phyloP scores from a whole-genome alignment of 2,329 filamentous ascomycete species.

The Didymella pomorum region DNA sequence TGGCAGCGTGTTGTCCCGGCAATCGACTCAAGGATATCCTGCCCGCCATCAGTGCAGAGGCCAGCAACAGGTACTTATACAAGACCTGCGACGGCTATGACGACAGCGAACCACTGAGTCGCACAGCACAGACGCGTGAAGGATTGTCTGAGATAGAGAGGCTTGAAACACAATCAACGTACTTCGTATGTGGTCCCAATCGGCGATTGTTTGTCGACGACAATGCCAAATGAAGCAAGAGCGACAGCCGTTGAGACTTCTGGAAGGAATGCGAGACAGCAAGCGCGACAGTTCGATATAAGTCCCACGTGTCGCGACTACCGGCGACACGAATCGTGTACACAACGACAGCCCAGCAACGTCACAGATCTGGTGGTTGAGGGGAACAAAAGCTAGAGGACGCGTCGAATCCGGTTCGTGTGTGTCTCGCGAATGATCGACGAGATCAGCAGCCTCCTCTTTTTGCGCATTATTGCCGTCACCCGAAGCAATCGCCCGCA shows the following conservation, averaged over 20 bases:
- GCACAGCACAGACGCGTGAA: not conserved
- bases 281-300: conserved; percentile 11
- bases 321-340: not conserved
- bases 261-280: conserved; percentile 13
- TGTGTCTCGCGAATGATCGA: conserved; percentile 25
- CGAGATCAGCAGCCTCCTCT: conserved; percentile 31
- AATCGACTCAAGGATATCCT: not conserved
- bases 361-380: not conserved
- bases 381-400: not conserved
- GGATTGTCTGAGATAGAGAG: conserved; percentile 8
- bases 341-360: not conserved
- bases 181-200: conserved; percentile 3
- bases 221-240: conserved; percentile 7
- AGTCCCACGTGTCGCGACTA: conserved; percentile 2
- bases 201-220: conserved; percentile 10
- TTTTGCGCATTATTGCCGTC: conserved; percentile 21
- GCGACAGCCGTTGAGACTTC: conserved; percentile 16
- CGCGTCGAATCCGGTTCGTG: conserved; percentile 23
- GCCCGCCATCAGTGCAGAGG: not conserved
- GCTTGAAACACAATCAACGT: conserved; percentile 9
- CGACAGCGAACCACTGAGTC: not conserved
- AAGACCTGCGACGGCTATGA: conserved; percentile 6
- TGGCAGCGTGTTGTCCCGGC: not conserved
- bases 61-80: not conserved
- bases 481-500: conserved; percentile 13